phyloP scores from a whole-genome alignment of 805 yeast species.

The Metschnikowia arizonensis region DNA sequence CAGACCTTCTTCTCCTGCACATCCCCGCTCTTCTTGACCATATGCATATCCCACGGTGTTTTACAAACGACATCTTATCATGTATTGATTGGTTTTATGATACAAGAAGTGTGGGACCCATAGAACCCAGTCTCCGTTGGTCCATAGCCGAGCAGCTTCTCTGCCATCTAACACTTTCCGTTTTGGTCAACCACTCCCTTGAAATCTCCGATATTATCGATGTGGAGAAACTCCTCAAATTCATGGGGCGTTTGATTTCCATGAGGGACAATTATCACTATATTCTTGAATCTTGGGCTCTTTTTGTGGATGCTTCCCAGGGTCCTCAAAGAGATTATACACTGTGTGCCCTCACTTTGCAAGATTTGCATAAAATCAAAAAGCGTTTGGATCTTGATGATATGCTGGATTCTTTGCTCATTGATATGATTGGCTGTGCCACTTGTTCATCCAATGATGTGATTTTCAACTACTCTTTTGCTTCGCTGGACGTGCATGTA shows the following conservation, averaged over 20 bases:
- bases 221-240: constrained; percentile 34
- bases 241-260: constrained; percentile 26
- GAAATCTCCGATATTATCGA: constrained; percentile 38
- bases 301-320: constrained; percentile 27
- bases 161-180: constrained; percentile 28
- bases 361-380: constrained; percentile 30
- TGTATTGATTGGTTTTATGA: constrained; percentile 35
- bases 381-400: constrained; percentile 27
- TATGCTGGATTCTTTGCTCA: constrained; percentile 31
- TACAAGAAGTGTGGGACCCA: too few relatives aligned
- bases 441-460: constrained; percentile 26
- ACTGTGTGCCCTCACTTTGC: constrained; percentile 6
- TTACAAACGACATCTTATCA: constrained; percentile 28
- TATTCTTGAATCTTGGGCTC: constrained; percentile 32
- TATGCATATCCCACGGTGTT: constrained; percentile 30
- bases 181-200: constrained; percentile 10
- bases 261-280: constrained; percentile 29
- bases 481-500: constrained; percentile 26
- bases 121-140: constrained; percentile 25
- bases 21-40: constrained; percentile 23
- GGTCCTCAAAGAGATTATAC: constrained; percentile 20
- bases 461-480: constrained; percentile 27
- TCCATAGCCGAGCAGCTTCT: constrained; percentile 26
- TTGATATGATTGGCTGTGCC: constrained; percentile 41
- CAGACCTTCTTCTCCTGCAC: constrained; percentile 28